Conservation (phyloP, 2,329 filamentous ascomycete genomes). For the Monosporascus sp. region DNA sequence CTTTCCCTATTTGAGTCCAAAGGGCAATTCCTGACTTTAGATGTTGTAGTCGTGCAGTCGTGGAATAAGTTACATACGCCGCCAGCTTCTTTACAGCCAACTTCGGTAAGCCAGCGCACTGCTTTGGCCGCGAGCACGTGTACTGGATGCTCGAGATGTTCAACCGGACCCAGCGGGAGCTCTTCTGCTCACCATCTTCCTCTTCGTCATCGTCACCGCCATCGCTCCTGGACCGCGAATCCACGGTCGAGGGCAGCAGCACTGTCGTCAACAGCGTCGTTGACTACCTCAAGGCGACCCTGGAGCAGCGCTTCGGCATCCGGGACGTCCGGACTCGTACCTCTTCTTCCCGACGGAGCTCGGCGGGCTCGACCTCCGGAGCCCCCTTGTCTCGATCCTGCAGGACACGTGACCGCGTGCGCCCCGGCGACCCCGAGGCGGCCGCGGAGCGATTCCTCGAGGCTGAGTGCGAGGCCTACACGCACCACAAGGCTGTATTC, state of each 20-base stretch:
- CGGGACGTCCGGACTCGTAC: conserved; percentile 39
- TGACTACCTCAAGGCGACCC: conserved; percentile 24
- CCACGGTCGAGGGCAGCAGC: not conserved
- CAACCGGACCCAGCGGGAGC: conserved; percentile 32
- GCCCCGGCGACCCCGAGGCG: not conserved
- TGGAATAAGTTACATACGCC: conserved; percentile 45
- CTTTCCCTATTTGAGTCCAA: too few relatives aligned
- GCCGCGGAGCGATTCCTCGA: not conserved
- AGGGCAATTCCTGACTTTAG: too few relatives aligned
- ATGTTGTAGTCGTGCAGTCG: conserved; percentile 23
- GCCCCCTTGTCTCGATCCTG: conserved; percentile 39
- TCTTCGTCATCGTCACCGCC: not conserved
- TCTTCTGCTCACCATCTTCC: conserved; percentile 25
- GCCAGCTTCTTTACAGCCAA: conserved; percentile 41
- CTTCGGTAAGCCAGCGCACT: conserved; percentile 39
- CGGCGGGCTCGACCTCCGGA: conserved; percentile 41
- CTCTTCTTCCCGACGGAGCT: conserved; percentile 40
- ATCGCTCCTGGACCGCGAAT: too few relatives aligned
- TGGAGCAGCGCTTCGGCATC: conserved; percentile 29
- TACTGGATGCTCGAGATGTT: conserved; percentile 38
- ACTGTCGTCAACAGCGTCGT: conserved; percentile 20
- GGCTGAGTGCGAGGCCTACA: conserved; percentile 5
- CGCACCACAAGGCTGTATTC: conserved; percentile 21
- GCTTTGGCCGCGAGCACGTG: conserved; percentile 39
- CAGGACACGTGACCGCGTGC: conserved; percentile 26